Evolutionary conservation across 306 rosid genomes (phyloP).

Genomic region (Quercus suber): DNA sequence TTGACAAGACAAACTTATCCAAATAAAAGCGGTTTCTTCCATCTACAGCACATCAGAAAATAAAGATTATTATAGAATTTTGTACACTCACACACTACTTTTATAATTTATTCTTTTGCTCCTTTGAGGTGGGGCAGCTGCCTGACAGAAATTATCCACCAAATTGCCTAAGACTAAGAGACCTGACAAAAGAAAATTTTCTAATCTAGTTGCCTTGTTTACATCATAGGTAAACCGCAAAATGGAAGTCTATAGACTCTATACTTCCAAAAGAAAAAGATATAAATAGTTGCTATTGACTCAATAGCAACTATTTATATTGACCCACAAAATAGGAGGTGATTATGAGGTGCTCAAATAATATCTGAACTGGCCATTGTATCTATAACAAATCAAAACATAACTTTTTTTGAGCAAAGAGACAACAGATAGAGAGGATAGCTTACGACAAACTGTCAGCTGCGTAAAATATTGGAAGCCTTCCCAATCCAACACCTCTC

Average conservation of each 20-base stretch:
- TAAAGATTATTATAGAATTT: too few species aligned
- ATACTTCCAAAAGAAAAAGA: neutral
- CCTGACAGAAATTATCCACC: too few species aligned
- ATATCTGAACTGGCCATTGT: neutral
- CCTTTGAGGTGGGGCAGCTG: too few species aligned
- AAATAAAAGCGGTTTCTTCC: too few species aligned
- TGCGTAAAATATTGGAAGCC: conserved; percentile 73
- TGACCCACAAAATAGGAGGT: neutral
- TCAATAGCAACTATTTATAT: neutral
- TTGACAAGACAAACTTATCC: too few species aligned
- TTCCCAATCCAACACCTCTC: neutral
- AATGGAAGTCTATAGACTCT: neutral
- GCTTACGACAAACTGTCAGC: conserved; percentile 84
- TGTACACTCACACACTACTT: too few species aligned
- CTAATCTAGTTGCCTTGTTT: too few species aligned
- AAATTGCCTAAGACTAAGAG: too few species aligned
- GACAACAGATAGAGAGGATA: conserved; percentile 6
- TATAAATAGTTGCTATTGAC: neutral
- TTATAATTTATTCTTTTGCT: too few species aligned
- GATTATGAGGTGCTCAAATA: neutral
- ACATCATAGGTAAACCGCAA: neutral
- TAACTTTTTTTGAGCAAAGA: conserved; percentile 13
- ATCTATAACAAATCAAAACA: neutral
- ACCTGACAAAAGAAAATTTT: too few species aligned
- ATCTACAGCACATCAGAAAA: too few species aligned